These are phyloP conservation scores for Malus hybrid DNA, from an alignment of 331 rosid species.

Conservation along the genomic window DNA sequence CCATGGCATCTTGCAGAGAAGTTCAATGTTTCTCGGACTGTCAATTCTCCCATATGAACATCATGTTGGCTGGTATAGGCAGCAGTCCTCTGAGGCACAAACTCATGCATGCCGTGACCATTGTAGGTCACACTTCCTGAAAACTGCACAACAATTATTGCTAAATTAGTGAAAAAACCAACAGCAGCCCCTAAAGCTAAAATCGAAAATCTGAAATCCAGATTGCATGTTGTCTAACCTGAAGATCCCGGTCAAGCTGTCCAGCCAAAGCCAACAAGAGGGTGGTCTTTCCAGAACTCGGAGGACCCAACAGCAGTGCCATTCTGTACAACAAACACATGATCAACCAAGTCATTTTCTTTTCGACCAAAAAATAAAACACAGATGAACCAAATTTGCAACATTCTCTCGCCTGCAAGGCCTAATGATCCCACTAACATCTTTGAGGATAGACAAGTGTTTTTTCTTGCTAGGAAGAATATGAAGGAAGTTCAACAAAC, in stretches of 20 bases:
- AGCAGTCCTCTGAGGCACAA: conserved; percentile 51
- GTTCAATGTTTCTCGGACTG: conserved; percentile 55
- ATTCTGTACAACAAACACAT: background rate
- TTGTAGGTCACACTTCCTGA: conserved; percentile 48
- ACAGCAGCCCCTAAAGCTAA: background rate
- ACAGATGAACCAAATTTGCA: background rate
- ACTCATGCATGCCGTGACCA: conserved; percentile 55
- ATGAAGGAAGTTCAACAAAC: conserved; percentile 36
- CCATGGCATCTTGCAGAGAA: conserved; percentile 66
- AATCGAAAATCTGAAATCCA: background rate
- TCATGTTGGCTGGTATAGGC: conserved; percentile 55
- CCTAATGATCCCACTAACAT: conserved; percentile 56
- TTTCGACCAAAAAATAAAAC: background rate
- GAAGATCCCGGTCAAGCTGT: conserved; percentile 35
- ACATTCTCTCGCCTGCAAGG: conserved; percentile 36
- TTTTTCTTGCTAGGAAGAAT: conserved; percentile 34
- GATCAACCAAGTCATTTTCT: background rate
- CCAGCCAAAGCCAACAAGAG: conserved; percentile 46
- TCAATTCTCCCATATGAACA: conserved; percentile 50
- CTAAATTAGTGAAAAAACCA: background rate
- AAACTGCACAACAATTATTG: conserved; percentile 21
- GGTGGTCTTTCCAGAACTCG: conserved; percentile 61
- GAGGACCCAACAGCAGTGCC: conserved; percentile 51
- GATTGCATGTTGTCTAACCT: conserved; percentile 20
- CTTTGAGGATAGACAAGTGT: conserved; percentile 36